Base-by-base conservation (phyloP, 805 yeast species). In the Yarrowia divulgata region DNA sequence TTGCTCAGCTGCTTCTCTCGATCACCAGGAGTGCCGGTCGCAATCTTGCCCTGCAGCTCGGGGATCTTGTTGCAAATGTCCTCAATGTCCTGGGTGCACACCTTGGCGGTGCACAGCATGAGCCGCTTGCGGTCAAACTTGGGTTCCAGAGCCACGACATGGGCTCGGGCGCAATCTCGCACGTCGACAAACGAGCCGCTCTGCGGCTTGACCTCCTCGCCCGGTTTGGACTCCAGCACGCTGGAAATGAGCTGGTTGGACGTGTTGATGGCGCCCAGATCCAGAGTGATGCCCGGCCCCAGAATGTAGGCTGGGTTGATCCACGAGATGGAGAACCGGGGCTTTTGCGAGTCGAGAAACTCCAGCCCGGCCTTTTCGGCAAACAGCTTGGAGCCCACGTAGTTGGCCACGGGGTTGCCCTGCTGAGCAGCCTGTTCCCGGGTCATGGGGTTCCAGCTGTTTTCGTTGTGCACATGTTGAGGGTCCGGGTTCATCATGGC, bases 361-460 rank as follows among this genome's bases (percentile, higher is more conserved):
- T 85, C 81, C 85, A 90, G 85, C 14, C 85, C 86, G 2, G 87
- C 84, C 71, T 79, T 74, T 77, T 88, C 90, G 40, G 90, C 90
- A 73, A 79, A 77, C 8, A 76, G 80, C 76, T 87, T 87, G 57
- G 90, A 75, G 79, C 54, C 82, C 81, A 67, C 32, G 45, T 74
- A 76, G 29, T 72, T 70, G 34, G 40, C 12, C 2, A 29, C 2
- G 19, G 66, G 32, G 6, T 43, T 32, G 4, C 49, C 40, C 19
- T 70, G 55, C 18, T 42, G 35, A 5, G 43, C 48, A 13, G 19
- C 76, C 10, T 71, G 69, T 52, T 79, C 79, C 73, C 75, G 72
- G 14, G 79, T 73, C 34, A 77, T 71, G 4, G 79, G 77, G 71
- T 77, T 78, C 84, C 84, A 82, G 54, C 73, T 71, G 16, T 73